Percentiles rank a stretch among this genome's conserved stretches.
phyloP scores from a whole-genome alignment of 805 yeast species.

The Teunomyces kruisii region DNA sequence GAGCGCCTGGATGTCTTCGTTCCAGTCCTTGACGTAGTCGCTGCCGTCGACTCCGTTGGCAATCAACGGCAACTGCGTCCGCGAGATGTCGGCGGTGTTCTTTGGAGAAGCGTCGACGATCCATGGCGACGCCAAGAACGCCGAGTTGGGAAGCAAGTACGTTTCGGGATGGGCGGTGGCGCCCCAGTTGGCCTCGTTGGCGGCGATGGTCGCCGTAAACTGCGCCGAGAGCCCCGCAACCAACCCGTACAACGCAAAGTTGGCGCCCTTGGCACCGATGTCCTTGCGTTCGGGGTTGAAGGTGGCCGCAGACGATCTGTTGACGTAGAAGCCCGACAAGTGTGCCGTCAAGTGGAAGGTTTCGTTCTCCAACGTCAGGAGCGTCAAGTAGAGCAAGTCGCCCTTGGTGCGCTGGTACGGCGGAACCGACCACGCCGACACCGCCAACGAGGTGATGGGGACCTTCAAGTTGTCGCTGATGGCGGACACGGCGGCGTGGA shows the following conservation, averaged over 20 bases:
- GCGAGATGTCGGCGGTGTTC: slow-evolving; percentile 54
- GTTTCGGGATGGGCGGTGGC: slow-evolving; percentile 49
- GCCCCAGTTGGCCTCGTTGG: slow-evolving; percentile 48
- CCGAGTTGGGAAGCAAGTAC: slow-evolving; percentile 60
- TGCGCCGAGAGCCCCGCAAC: slow-evolving; percentile 64
- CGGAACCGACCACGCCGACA: slow-evolving; percentile 85
- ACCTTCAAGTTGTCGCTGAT: slow-evolving; percentile 30
- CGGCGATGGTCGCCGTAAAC: slow-evolving; percentile 52
- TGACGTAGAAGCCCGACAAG: slow-evolving; percentile 76
- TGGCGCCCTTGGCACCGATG: slow-evolving; percentile 30
- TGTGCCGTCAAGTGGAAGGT: slow-evolving; percentile 75
- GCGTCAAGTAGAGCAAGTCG: slow-evolving; percentile 73
- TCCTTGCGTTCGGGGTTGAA: slow-evolving; percentile 66
- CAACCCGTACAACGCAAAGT: slow-evolving; percentile 59
- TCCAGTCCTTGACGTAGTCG: slow-evolving; percentile 72
- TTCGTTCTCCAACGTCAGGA: slow-evolving; percentile 80
- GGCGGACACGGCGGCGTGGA: slow-evolving; percentile 27
- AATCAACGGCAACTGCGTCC: slow-evolving; percentile 56
- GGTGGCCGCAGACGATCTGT: slow-evolving; percentile 60
- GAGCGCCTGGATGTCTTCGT: slow-evolving; percentile 84
- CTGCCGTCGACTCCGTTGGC: slow-evolving; percentile 60
- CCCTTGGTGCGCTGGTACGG: slow-evolving; percentile 62
- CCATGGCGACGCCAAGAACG: slow-evolving; percentile 77
- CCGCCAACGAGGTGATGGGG: slow-evolving; percentile 55
- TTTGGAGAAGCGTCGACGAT: slow-evolving; percentile 38